Base-by-base conservation (phyloP, 2,329 filamentous ascomycete genomes). In the Fusarium palustre region DNA sequence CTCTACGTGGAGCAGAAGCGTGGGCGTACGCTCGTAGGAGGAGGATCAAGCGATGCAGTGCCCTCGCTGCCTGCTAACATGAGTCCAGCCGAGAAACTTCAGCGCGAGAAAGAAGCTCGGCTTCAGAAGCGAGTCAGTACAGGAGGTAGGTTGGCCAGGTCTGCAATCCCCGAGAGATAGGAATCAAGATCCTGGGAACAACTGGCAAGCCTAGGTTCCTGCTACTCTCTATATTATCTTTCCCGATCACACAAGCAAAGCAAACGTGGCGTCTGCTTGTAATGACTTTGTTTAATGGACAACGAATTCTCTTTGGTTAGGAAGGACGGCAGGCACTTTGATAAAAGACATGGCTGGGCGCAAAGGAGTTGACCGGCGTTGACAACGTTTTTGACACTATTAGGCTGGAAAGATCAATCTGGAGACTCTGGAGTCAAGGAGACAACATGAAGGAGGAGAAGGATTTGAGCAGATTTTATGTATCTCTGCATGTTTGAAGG, bases 1-100 rank as follows among this genome's bases (percentile, higher is more conserved):
- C 80, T 92, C 34, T 99, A 97, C 74, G 84, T 98, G 48, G 94
- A 97, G 70, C 90, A 94, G 80, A 97, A 90, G 78, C 83, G 86
- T 62, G 81, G 85, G 57, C 82, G 86, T 67, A 70, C 69, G 7
- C 78, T 81, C 69, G 77, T 80, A 63, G 68, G 59, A 30, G 80
- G 59, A 31, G 80, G 79, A 76, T 88, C 76, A 18, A 75, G 75
- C 65, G 92, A 93, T 76, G 87, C 85, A 11, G 78, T 92, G 30
- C 84, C 87, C 2, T 87, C 90, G 2, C 80, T 93, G 38, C 88
- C 92, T 18, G 74, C 72, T 28, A 80, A 75, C 49, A 68, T 79
- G 53, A 81, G 79, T 61, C 74, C 80, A 11, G 79, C 77, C 54
- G 87, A 89, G 53, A 84, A 81, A 69, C 76, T 87, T 54, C 84